Percentiles rank a stretch among this genome's conserved stretches.
phyloP scores from a whole-genome alignment of 306 rosid genomes.

The Vigna angularis region DNA sequence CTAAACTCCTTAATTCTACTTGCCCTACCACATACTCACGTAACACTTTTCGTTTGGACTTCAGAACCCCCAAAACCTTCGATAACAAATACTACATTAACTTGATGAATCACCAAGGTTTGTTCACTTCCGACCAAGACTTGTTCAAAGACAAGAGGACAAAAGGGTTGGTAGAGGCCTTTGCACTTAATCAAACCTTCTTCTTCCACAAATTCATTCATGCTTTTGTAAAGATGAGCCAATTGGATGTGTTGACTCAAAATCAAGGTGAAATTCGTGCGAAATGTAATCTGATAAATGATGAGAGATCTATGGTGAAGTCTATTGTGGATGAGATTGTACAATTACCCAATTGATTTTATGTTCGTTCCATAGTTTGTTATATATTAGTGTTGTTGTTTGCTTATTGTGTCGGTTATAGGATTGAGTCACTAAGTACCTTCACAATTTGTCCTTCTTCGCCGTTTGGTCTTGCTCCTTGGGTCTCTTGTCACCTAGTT shows the following conservation, averaged over 20 bases:
- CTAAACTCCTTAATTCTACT: background rate
- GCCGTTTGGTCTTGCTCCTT: background rate
- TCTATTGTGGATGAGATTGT: background rate
- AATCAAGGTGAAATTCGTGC: slow-evolving; percentile 31
- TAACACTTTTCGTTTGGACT: background rate
- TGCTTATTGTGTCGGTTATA: background rate
- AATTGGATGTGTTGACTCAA: slow-evolving; percentile 1
- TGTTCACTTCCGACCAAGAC: slow-evolving; percentile 15
- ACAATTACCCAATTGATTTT: background rate
- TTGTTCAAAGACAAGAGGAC: slow-evolving; percentile 13
- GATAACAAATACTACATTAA: slow-evolving; percentile 23
- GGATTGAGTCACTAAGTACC: background rate
- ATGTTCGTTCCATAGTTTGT: too few relatives aligned
- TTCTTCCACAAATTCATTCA: background rate
- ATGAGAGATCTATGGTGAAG: background rate
- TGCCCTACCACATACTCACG: slow-evolving; percentile 6
- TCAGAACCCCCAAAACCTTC: background rate
- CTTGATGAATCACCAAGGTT: slow-evolving; percentile 2
- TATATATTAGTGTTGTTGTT: background rate
- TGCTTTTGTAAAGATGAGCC: slow-evolving; percentile 23
- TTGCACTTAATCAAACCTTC: background rate
- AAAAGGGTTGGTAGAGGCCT: background rate
- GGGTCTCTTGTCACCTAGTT: too few relatives aligned
- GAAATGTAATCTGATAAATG: background rate
- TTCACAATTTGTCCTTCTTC: background rate